Evolutionary conservation across 768 basidiomycete species (phyloP).

Genomic region (Boletus sp.): DNA sequence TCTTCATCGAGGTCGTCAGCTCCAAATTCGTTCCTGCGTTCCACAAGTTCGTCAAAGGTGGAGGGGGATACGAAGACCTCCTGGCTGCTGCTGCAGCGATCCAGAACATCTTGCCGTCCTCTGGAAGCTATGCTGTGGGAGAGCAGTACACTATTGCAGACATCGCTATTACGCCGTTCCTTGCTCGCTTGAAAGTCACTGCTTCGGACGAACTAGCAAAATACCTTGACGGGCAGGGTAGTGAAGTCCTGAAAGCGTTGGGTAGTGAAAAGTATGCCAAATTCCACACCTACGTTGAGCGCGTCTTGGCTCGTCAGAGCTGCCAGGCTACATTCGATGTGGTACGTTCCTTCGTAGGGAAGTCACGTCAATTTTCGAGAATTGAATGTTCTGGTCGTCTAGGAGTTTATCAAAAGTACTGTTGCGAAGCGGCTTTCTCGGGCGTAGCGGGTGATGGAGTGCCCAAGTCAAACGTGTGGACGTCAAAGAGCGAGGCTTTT

Average conservation of each 20-base stretch:
- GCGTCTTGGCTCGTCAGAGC: constrained; percentile 51
- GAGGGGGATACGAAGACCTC: constrained; percentile 42
- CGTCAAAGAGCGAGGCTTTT: not conserved
- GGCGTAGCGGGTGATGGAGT: not conserved
- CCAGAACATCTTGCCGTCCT: constrained; percentile 47
- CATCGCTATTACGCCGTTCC: constrained; percentile 57
- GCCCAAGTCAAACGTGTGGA: not conserved
- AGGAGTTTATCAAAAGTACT: constrained; percentile 12
- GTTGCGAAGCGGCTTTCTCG: constrained; percentile 7
- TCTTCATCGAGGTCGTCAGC: constrained; percentile 58
- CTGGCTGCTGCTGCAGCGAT: constrained; percentile 45
- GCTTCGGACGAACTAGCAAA: constrained; percentile 52
- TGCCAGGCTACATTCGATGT: constrained; percentile 53
- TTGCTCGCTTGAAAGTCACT: constrained; percentile 48
- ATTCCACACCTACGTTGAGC: constrained; percentile 47
- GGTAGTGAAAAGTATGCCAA: constrained; percentile 44
- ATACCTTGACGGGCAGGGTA: constrained; percentile 48
- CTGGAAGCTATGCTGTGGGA: constrained; percentile 38
- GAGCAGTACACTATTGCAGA: constrained; percentile 53
- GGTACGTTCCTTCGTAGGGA: constrained; percentile 35
- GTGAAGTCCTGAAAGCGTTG: constrained; percentile 42
- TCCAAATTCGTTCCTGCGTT: constrained; percentile 44
- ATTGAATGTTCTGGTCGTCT: not conserved
- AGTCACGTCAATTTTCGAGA: no score
- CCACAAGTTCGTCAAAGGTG: constrained; percentile 36